These are phyloP conservation scores for Didymella pinodella DNA, from an alignment of 2,329 filamentous ascomycete genomes.

Conservation along the genomic window DNA sequence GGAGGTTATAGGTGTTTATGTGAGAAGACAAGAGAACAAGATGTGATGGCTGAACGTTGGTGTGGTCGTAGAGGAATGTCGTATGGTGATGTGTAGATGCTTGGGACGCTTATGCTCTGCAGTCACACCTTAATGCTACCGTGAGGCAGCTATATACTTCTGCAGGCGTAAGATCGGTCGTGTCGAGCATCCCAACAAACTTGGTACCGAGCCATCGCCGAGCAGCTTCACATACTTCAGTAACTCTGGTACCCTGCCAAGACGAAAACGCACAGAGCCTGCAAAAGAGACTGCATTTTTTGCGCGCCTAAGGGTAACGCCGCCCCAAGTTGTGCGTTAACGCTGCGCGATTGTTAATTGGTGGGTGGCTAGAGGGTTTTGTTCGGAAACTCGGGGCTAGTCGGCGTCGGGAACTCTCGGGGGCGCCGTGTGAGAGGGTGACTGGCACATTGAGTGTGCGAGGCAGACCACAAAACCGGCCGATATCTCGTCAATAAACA, in stretches of 20 bases:
- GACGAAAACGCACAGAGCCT: constrained; percentile 4
- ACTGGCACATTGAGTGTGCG: neutral
- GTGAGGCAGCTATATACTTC: constrained; percentile 2
- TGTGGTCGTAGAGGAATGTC: too few species aligned
- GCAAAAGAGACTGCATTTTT: neutral
- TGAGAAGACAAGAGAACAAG: neutral
- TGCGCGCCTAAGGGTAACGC: neutral
- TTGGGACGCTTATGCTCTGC: constrained; percentile 3
- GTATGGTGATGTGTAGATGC: neutral
- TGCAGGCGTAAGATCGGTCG: neutral
- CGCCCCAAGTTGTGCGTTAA: constrained; percentile 5
- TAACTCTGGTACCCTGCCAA: constrained; percentile 2
- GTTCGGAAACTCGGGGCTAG: constrained; percentile 12
- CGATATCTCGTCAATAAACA: neutral
- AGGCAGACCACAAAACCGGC: neutral
- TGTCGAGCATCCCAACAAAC: constrained; percentile 6
- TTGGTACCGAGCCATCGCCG: constrained; percentile 16
- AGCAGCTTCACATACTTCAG: neutral
- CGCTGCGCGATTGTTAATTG: constrained; percentile 11
- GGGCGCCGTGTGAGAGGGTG: neutral
- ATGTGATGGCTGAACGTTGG: neutral
- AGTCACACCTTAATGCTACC: neutral
- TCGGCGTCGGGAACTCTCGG: constrained; percentile 15
- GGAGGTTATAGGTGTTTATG: neutral
- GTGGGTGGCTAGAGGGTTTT: constrained; percentile 14